Percentiles rank a stretch among this genome's conserved stretches.
Conservation (phyloP, 768 basidiomycete genomes). For the Lactifluus hygrophoroides region DNA sequence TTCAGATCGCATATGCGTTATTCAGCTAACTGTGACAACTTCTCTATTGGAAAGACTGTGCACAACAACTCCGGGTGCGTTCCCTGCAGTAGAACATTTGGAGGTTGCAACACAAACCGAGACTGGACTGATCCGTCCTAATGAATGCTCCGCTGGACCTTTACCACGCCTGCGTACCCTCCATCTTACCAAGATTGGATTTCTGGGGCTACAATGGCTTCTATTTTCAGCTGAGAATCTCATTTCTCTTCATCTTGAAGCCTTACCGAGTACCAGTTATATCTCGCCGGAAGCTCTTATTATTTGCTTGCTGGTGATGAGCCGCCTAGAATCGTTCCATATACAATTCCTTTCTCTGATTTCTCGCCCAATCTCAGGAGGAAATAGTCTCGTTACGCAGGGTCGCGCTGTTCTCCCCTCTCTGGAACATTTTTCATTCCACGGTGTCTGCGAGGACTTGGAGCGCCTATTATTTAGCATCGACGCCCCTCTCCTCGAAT, state of each 20-base stretch:
- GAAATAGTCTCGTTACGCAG: background rate
- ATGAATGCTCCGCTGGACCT: background rate
- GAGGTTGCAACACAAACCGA: background rate
- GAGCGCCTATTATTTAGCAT: background rate
- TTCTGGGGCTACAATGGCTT: background rate
- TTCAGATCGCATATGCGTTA: background rate
- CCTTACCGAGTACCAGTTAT: background rate
- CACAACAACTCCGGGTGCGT: background rate
- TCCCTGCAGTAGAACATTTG: background rate
- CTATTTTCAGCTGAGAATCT: background rate
- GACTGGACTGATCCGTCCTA: background rate
- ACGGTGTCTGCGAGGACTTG: background rate
- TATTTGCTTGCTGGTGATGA: background rate
- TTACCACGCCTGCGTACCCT: background rate
- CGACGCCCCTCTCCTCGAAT: background rate
- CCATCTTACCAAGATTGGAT: background rate
- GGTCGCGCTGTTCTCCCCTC: background rate
- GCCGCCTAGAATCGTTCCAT: background rate
- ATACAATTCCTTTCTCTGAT: background rate
- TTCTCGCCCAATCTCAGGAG: background rate
- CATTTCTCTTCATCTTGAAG: constrained; percentile 1
- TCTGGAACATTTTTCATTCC: background rate
- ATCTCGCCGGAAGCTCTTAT: background rate
- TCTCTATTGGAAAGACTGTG: background rate
- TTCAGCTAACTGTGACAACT: background rate